Evolutionary conservation across 768 basidiomycete species (phyloP).

Genomic region (Panellus pusillus): DNA sequence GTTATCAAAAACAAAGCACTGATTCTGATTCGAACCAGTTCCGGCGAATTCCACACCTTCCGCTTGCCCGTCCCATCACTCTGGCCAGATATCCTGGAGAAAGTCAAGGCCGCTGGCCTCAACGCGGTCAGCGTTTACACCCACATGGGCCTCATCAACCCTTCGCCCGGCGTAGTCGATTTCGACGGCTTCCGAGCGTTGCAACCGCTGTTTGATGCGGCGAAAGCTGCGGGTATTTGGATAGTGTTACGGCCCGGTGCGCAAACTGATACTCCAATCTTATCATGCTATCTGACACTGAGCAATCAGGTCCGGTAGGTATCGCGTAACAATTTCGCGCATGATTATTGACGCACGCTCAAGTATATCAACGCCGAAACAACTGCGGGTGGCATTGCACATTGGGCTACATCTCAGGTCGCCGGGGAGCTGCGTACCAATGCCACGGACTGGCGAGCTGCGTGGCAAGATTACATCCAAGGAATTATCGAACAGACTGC

Average conservation of each 20-base stretch:
- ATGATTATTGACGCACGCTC: background rate
- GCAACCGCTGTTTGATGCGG: slow-evolving; percentile 72
- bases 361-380: slow-evolving; percentile 81
- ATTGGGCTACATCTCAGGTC: slow-evolving; percentile 71
- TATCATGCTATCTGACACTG: slow-evolving; percentile 4
- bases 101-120: slow-evolving; percentile 76
- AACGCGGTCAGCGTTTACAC: slow-evolving; percentile 78
- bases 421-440: slow-evolving; percentile 72
- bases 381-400: slow-evolving; percentile 69
- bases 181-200: slow-evolving; percentile 70
- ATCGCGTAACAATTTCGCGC: background rate
- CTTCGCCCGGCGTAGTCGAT: slow-evolving; percentile 71
- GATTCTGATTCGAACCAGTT: slow-evolving; percentile 41
- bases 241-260: slow-evolving; percentile 76
- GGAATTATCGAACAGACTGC: slow-evolving; percentile 60
- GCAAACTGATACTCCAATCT: slow-evolving; percentile 10
- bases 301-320: slow-evolving; percentile 37
- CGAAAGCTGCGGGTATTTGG: slow-evolving; percentile 72
- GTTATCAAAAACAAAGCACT: background rate
- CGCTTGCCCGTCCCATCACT: slow-evolving; percentile 75
- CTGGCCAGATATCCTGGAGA: slow-evolving; percentile 83
- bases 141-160: slow-evolving; percentile 79
- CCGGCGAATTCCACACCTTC: slow-evolving; percentile 85
- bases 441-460: slow-evolving; percentile 63
- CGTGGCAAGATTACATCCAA: slow-evolving; percentile 74